Percentiles rank a stretch among this genome's conserved stretches.
Evolutionary conservation across 208 protist species (phyloP).

Genomic region (Crithidia expoeki): DNA sequence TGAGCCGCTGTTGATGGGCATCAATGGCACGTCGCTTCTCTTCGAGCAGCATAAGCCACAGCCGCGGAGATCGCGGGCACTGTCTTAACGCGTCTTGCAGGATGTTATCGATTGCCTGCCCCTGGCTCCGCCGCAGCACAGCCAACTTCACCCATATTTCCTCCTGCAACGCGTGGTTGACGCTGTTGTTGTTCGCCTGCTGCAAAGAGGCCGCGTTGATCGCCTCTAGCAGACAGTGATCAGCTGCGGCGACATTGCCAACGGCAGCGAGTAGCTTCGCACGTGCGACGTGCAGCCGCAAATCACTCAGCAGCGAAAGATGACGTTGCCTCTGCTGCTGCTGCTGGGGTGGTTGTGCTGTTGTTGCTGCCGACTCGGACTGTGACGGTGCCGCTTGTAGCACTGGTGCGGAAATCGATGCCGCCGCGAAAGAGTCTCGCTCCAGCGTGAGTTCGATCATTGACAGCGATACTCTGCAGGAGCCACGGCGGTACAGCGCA

Average conservation of each 20-base stretch:
- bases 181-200: neutral
- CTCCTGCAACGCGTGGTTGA: conserved; percentile 26
- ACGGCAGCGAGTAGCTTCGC: conserved; percentile 53
- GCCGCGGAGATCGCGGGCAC: conserved; percentile 51
- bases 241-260: conserved; percentile 37
- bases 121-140: conserved; percentile 55
- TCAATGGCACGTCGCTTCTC: conserved; percentile 27
- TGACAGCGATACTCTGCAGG: conserved; percentile 8
- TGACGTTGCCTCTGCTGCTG: neutral
- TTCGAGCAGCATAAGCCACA: conserved; percentile 81
- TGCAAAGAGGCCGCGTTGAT: conserved; percentile 14
- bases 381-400: neutral
- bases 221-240: conserved; percentile 39
- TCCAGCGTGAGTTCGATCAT: conserved; percentile 15
- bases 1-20: conserved; percentile 6
- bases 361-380: neutral
- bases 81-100: conserved; percentile 26
- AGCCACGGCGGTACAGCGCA: conserved; percentile 21
- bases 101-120: conserved; percentile 16
- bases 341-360: neutral
- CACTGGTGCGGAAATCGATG: neutral
- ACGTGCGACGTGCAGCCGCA: conserved; percentile 33
- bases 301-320: neutral
- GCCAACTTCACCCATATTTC: conserved; percentile 65
- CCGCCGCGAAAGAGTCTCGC: neutral